phyloP scores from a whole-genome alignment of 225 moss, liverwort and hornwort species.

The Sphagnum contortum region DNA sequence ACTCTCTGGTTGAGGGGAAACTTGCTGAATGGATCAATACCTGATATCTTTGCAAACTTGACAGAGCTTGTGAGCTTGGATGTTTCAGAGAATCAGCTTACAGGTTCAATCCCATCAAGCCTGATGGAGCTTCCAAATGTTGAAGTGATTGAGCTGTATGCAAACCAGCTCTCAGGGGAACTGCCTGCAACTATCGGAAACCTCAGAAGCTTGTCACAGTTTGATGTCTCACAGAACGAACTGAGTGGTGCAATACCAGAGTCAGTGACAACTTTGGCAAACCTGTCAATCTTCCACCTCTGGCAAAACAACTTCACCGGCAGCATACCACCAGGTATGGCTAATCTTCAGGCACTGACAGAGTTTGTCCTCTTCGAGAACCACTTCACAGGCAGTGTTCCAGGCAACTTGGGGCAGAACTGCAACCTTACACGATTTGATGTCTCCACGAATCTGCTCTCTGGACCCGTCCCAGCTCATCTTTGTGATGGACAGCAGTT shows the following conservation, averaged over 20 bases:
- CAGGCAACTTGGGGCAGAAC: constrained; percentile 34
- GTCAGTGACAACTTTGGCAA: constrained; percentile 26
- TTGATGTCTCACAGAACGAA: constrained; percentile 68
- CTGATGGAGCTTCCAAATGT: constrained; percentile 41
- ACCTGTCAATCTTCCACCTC: constrained; percentile 46
- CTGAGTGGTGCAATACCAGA: constrained; percentile 49
- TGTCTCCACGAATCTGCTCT: constrained; percentile 56
- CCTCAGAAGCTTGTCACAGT: constrained; percentile 24
- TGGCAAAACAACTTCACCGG: constrained; percentile 46
- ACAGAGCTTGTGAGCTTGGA: constrained; percentile 39
- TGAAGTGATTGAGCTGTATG: constrained; percentile 27
- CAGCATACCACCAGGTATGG: constrained; percentile 44
- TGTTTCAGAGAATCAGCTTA: constrained; percentile 43
- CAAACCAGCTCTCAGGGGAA: constrained; percentile 46
- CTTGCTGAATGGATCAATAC: constrained; percentile 40
- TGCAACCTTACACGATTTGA: constrained; percentile 45
- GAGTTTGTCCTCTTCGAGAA: constrained; percentile 59
- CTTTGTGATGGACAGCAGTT: constrained; percentile 46
- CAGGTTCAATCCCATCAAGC: constrained; percentile 47
- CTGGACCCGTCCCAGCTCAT: constrained; percentile 42
- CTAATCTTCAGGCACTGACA: constrained; percentile 28
- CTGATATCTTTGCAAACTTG: constrained; percentile 54
- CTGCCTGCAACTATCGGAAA: constrained; percentile 52
- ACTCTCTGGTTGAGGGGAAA: constrained; percentile 34
- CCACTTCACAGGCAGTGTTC: constrained; percentile 40